A percentile compares a stretch with the other conserved stretches of the same genome.
These are phyloP conservation scores for Inga oerstediana DNA, from an alignment of 306 rosid genomes.

Conservation along the genomic window DNA sequence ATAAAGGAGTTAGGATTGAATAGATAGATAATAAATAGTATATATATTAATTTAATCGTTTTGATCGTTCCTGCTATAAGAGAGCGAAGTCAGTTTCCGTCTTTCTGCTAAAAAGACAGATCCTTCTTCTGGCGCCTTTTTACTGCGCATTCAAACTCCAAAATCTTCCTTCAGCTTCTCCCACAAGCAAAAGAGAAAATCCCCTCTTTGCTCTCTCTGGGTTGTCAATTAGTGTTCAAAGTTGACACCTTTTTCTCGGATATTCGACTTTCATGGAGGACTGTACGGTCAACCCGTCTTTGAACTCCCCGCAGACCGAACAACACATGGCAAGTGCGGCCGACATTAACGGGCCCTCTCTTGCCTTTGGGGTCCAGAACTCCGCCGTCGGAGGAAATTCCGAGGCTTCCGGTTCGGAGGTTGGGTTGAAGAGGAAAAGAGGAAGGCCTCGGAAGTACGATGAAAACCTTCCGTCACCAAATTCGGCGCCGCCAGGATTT, in stretches of 20 bases:
- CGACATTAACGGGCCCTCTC: background rate
- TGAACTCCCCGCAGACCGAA: background rate
- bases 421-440: slow-evolving; percentile 38
- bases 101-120: slow-evolving; percentile 17
- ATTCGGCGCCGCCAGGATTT: background rate
- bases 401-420: background rate
- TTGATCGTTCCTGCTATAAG: background rate
- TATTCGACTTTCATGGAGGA: slow-evolving; percentile 38
- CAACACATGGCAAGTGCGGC: background rate
- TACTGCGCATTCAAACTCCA: slow-evolving; percentile 19
- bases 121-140: slow-evolving; percentile 24
- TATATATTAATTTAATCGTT: too few species aligned
- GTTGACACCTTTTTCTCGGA: background rate
- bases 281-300: background rate
- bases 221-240: background rate
- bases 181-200: background rate
- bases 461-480: background rate
- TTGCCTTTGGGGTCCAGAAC: background rate
- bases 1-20: too few species aligned
- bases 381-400: slow-evolving; percentile 2
- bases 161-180: background rate
- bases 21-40: too few species aligned
- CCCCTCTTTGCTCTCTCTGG: background rate
- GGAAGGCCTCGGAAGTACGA: slow-evolving; percentile 57
- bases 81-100: slow-evolving; percentile 6